Base-by-base conservation (phyloP, 2,329 filamentous ascomycete genomes). In the Claviceps digitariae region DNA sequence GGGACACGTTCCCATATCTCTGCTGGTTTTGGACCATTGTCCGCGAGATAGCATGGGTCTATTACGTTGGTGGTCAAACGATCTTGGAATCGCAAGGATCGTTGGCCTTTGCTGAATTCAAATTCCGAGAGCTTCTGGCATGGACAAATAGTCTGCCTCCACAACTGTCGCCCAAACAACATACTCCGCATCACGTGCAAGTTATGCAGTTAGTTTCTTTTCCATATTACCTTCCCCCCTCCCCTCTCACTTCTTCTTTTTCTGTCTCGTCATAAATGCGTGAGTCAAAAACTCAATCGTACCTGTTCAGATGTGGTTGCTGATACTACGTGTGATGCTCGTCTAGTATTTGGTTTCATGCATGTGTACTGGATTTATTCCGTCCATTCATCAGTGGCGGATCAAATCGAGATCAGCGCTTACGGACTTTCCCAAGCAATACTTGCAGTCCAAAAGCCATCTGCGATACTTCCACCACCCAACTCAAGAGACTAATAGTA, bases 401-500 rank as follows among this genome's bases (percentile, higher is more conserved):
- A 0, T 25, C 27, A 1, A 25, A 20, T 1, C 15, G 51, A 47
- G 49, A 44, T 20, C 50, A 50, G 12, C 53, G 56, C 8, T 45
- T 66, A 15, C 57, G 44, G 49, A 66, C 64, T 0, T 67, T 67
- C 53, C 48, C 61, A 2, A 59, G 58, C 13, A 36, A 15, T 2
- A 49, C 57, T 17, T 59, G 59, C 20, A 62, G 61, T 0, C 59
- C 65, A 0, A 58, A 60, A 13, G 57, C 57, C 9, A 63, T 59
- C 0, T 69, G 61, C 34, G 50, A 53, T 1, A 63, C 66, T 0
- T 70, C 68, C 0, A 61, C 67, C 2, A 58, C 58, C n/a, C 68
- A 69, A 46, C 60, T 70, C n/a, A 69, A 69, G 54, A 60, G 59
- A 9, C 61, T 70, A 1, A 58, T 69, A 1, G 52, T 68, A 20